Percentiles rank a stretch among this genome's conserved stretches.
Conservation (phyloP, 2,329 filamentous ascomycete species). For the Pseudogymnoascus verrucosus region DNA sequence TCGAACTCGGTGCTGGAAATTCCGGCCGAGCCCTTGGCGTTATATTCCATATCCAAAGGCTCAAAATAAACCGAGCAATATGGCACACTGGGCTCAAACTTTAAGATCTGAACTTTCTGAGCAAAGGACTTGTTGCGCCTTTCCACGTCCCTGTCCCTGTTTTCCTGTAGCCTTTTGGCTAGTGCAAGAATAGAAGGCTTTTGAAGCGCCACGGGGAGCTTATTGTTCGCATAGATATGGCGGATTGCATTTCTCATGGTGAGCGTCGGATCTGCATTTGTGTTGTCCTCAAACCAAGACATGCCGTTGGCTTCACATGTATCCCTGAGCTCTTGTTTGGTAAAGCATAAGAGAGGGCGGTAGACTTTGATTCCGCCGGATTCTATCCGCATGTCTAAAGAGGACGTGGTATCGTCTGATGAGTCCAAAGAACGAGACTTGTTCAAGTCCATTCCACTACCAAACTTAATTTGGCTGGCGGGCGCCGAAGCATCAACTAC, state of each 20-base stretch:
- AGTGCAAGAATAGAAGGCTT: constrained; percentile 56
- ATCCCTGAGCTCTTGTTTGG: constrained; percentile 64
- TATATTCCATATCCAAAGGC: neutral
- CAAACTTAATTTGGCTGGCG: neutral
- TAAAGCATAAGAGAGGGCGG: constrained; percentile 62
- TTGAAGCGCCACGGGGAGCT: constrained; percentile 62
- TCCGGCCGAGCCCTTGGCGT: constrained; percentile 8
- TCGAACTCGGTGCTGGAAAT: constrained; percentile 11
- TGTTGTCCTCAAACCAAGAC: constrained; percentile 75
- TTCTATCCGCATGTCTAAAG: constrained; percentile 39
- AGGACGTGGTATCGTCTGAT: constrained; percentile 1
- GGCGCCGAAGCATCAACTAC: constrained; percentile 35
- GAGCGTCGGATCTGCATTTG: constrained; percentile 69
- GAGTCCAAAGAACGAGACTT: neutral
- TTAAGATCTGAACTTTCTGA: constrained; percentile 30
- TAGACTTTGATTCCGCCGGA: constrained; percentile 58
- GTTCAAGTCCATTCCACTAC: too few species aligned
- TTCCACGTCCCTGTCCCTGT: constrained; percentile 37
- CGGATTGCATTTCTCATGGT: constrained; percentile 78
- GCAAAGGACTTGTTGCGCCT: constrained; percentile 49
- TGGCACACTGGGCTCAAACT: constrained; percentile 29
- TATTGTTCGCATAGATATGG: constrained; percentile 48
- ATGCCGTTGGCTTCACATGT: constrained; percentile 64
- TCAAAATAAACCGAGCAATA: constrained; percentile 10
- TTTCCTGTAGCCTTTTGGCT: constrained; percentile 42